Percentiles rank a stretch among this genome's conserved stretches.
phyloP scores from a whole-genome alignment of 768 basidiomycete species.

The Scleroderma bovista region DNA sequence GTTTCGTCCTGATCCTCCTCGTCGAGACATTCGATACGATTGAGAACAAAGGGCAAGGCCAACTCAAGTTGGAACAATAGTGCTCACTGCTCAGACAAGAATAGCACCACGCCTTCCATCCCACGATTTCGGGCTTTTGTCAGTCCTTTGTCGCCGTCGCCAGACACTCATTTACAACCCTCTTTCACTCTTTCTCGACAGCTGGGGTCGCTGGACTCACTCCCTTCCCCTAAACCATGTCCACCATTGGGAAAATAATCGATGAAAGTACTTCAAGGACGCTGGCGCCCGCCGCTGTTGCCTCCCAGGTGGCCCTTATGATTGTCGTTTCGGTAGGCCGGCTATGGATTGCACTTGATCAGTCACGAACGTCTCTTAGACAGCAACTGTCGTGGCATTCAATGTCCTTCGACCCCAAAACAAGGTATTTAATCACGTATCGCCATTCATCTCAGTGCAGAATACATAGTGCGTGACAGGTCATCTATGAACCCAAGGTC shows the following conservation, averaged over 20 bases:
- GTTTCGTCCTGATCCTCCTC: too few relatives aligned
- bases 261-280: conserved; percentile 40
- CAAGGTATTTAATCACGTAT: conserved; percentile 45
- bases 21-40: too few relatives aligned
- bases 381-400: conserved; percentile 68
- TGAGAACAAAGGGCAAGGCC: not conserved
- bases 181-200: conserved; percentile 12
- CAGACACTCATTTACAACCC: conserved; percentile 8
- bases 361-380: conserved; percentile 31
- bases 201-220: conserved; percentile 13
- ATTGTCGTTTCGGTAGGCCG: conserved; percentile 59
- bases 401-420: conserved; percentile 86
- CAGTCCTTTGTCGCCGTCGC: not conserved
- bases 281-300: conserved; percentile 77
- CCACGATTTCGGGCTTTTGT: not conserved
- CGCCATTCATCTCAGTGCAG: not conserved
- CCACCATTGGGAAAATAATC: conserved; percentile 29
- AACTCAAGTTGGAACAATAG: conserved; percentile 9
- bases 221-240: conserved; percentile 22
- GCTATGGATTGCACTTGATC: not conserved
- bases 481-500: conserved; percentile 90
- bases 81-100: too few relatives aligned
- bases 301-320: conserved; percentile 75
- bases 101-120: not conserved
- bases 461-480: conserved; percentile 34